Evolutionary conservation across 2,329 filamentous ascomycete species (phyloP).

Genomic region (Arachnomyces sp.): DNA sequence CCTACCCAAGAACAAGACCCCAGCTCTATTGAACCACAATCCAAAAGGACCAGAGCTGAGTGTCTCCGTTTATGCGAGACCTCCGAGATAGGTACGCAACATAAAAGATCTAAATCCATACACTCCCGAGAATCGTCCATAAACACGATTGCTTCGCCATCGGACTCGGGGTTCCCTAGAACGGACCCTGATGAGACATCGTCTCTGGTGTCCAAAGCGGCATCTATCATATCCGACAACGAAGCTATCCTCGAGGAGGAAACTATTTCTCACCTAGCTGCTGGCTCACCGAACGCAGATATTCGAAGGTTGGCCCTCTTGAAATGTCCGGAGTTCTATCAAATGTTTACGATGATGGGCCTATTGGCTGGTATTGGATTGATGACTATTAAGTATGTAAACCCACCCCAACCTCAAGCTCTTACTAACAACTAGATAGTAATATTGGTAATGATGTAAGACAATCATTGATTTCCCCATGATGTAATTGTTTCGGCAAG

Average conservation of each 20-base stretch:
- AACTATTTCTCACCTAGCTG: conserved; percentile 54
- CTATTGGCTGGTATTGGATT: conserved; percentile 87
- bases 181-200: conserved; percentile 62
- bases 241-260: conserved; percentile 36
- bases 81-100: conserved; percentile 31
- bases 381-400: conserved; percentile 93
- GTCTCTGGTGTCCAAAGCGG: conserved; percentile 62
- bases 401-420: neutral
- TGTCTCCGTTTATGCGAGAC: conserved; percentile 20
- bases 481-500: neutral
- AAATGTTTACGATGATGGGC: conserved; percentile 77
- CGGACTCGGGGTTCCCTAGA: conserved; percentile 17
- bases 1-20: conserved; percentile 27
- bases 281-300: conserved; percentile 76
- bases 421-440: conserved; percentile 42
- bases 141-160: conserved; percentile 21
- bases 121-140: conserved; percentile 22
- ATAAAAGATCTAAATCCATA: conserved; percentile 22
- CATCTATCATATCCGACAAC: conserved; percentile 41
- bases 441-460: conserved; percentile 84
- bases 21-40: conserved; percentile 21
- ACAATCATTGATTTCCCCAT: conserved; percentile 1
- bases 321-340: conserved; percentile 73
- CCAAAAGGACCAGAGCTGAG: conserved; percentile 25
- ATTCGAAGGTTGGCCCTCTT: conserved; percentile 75